Percentiles rank a stretch among this genome's conserved stretches.
These are phyloP conservation scores for Pisolithus albus DNA, from an alignment of 768 basidiomycete species.

Conservation along the genomic window DNA sequence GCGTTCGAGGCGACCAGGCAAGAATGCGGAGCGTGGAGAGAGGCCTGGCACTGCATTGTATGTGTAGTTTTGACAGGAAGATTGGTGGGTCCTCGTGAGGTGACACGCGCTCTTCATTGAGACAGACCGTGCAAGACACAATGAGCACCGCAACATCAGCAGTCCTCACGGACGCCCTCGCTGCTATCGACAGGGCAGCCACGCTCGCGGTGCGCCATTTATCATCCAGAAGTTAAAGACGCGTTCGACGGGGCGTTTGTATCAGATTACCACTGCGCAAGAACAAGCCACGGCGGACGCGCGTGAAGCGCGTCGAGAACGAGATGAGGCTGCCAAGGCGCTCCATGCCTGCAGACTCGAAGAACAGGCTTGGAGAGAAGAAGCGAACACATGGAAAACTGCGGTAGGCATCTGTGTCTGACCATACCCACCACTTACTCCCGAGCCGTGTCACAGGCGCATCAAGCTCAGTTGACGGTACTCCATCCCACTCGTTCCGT, in stretches of 20 bases:
- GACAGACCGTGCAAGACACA: neutral
- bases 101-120: too few relatives aligned
- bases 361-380: slow-evolving; percentile 42
- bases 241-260: slow-evolving; percentile 3
- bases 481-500: neutral
- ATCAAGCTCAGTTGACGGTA: slow-evolving; percentile 54
- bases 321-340: slow-evolving; percentile 41
- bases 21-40: too few relatives aligned
- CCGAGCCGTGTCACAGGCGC: slow-evolving; percentile 30
- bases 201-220: slow-evolving; percentile 31
- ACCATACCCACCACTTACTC: slow-evolving; percentile 7
- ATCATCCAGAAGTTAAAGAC: neutral
- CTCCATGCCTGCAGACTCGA: slow-evolving; percentile 42
- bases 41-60: too few relatives aligned
- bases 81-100: too few relatives aligned
- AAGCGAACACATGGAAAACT: slow-evolving; percentile 35
- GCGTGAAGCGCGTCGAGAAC: slow-evolving; percentile 43
- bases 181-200: slow-evolving; percentile 34
- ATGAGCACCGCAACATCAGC: slow-evolving; percentile 30
- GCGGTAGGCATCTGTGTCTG: slow-evolving; percentile 36
- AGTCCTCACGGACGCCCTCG: slow-evolving; percentile 37
- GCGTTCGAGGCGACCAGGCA: too few relatives aligned
- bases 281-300: slow-evolving; percentile 42
- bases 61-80: too few relatives aligned
- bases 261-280: slow-evolving; percentile 50